phyloP scores from a whole-genome alignment of 805 yeast genomes.

The Wickerhamiella domercqiae region DNA sequence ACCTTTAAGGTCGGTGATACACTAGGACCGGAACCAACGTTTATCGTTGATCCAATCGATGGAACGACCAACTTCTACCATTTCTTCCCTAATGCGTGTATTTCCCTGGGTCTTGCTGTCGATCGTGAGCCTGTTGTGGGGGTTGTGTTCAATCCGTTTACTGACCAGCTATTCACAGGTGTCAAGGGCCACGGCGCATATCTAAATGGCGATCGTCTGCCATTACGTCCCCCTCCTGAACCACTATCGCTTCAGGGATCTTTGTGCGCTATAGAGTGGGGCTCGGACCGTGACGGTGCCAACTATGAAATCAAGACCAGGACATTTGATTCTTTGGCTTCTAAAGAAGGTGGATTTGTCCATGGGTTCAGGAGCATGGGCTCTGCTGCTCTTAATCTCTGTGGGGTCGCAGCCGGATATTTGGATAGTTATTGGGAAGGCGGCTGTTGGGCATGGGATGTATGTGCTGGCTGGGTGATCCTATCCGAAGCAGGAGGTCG shows the following conservation, averaged over 20 bases:
- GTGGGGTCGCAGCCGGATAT: slow-evolving; percentile 43
- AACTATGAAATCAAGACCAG: slow-evolving; percentile 36
- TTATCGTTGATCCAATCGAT: slow-evolving; percentile 50
- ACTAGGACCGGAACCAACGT: slow-evolving; percentile 39
- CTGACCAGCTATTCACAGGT: slow-evolving; percentile 38
- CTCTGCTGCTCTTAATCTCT: slow-evolving; percentile 48
- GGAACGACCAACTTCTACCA: slow-evolving; percentile 56
- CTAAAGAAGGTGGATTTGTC: slow-evolving; percentile 38
- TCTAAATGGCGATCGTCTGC: slow-evolving; percentile 32
- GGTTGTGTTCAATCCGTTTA: slow-evolving; percentile 48
- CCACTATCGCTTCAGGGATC: slow-evolving; percentile 35
- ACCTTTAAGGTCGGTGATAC: slow-evolving; percentile 36
- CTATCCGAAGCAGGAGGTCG: slow-evolving; percentile 44
- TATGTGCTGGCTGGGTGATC: slow-evolving; percentile 53
- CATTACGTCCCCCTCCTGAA: slow-evolving; percentile 23
- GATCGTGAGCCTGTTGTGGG: slow-evolving; percentile 40
- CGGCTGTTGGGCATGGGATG: slow-evolving; percentile 58
- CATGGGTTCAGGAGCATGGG: slow-evolving; percentile 51
- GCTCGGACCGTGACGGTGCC: slow-evolving; percentile 39
- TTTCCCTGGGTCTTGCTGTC: slow-evolving; percentile 42
- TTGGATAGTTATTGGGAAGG: slow-evolving; percentile 56
- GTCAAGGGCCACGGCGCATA: slow-evolving; percentile 41
- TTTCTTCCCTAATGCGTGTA: slow-evolving; percentile 45
- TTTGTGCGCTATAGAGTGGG: slow-evolving; percentile 45
- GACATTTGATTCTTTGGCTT: slow-evolving; percentile 33